Evolutionary conservation across 1,284 basidiomycete species (phyloP).

Genomic region (Ustilago trichophora): DNA sequence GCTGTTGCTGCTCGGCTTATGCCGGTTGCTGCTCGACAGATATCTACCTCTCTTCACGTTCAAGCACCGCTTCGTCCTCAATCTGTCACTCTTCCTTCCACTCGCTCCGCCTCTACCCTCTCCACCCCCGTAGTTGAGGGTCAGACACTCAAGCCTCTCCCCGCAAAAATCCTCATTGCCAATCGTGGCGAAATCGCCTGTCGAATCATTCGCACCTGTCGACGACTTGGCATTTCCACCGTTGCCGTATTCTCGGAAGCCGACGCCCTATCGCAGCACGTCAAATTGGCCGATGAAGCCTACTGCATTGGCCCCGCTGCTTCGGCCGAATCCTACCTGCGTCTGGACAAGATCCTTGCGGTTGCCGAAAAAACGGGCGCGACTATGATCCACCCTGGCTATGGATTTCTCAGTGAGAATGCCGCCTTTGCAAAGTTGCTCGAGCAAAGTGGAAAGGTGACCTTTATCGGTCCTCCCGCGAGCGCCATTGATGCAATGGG

Average conservation of each 20-base stretch:
- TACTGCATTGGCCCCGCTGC: conserved; percentile 91
- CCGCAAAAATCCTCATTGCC: conserved; percentile 57
- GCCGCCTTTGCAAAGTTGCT: conserved; percentile 46
- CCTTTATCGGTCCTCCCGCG: conserved; percentile 67
- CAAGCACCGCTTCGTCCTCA: not conserved
- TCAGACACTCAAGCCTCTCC: conserved; percentile 29
- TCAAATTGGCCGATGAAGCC: conserved; percentile 85
- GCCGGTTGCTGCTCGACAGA: no score
- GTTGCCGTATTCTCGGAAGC: conserved; percentile 90
- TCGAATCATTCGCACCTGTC: conserved; percentile 88
- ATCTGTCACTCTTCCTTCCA: not conserved
- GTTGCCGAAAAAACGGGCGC: conserved; percentile 82
- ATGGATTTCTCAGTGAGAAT: conserved; percentile 81
- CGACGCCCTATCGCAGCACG: conserved; percentile 81
- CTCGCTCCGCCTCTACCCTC: conserved; percentile 7
- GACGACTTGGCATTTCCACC: conserved; percentile 83
- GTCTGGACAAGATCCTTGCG: conserved; percentile 86
- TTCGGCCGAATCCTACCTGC: conserved; percentile 85
- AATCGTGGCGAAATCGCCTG: conserved; percentile 91
- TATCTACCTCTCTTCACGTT: no score
- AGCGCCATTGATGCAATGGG: conserved; percentile 76
- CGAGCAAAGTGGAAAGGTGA: conserved; percentile 45
- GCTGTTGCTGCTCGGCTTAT: conserved; percentile 3
- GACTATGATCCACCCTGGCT: conserved; percentile 79
- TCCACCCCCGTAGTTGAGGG: not conserved